A percentile compares a stretch with the other conserved stretches of the same genome.
Evolutionary conservation across 164 flowering plant genomes (phyloP).

Genomic region (Sedum album): DNA sequence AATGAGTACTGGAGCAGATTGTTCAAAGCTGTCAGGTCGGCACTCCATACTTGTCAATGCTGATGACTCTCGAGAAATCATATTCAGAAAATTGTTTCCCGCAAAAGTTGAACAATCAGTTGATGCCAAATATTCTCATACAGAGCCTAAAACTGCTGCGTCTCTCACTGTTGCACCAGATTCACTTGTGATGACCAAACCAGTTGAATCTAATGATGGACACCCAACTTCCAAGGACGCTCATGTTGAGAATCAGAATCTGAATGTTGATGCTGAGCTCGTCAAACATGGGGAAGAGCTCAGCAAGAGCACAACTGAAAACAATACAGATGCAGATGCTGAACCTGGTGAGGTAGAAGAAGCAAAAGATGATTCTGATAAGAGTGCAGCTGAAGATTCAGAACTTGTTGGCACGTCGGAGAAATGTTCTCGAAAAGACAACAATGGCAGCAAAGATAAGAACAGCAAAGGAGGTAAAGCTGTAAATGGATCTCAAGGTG

Average conservation of each 20-base stretch:
- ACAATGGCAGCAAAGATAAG: background rate
- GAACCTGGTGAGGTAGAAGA: background rate
- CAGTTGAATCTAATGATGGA: background rate
- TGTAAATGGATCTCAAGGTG: background rate
- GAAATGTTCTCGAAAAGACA: background rate
- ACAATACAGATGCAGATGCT: background rate
- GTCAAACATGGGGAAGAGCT: background rate
- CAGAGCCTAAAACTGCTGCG: background rate
- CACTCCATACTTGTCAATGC: conserved; percentile 23
- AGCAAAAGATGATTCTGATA: background rate
- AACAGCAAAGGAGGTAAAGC: background rate
- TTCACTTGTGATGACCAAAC: background rate
- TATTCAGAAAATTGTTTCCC: conserved; percentile 35
- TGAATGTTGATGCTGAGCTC: background rate
- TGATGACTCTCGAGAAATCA: conserved; percentile 26
- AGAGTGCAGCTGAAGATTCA: background rate
- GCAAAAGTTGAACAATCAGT: conserved; percentile 9
- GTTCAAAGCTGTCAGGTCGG: conserved; percentile 16
- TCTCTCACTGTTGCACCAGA: background rate
- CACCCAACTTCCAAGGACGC: background rate
- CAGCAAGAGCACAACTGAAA: background rate
- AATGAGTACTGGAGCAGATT: conserved; percentile 14
- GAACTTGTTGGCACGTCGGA: background rate
- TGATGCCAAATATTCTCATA: background rate
- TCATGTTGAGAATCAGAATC: background rate